These are phyloP conservation scores for Fusarium oligoseptatum DNA, from an alignment of 2,329 filamentous ascomycete genomes.

Conservation along the genomic window DNA sequence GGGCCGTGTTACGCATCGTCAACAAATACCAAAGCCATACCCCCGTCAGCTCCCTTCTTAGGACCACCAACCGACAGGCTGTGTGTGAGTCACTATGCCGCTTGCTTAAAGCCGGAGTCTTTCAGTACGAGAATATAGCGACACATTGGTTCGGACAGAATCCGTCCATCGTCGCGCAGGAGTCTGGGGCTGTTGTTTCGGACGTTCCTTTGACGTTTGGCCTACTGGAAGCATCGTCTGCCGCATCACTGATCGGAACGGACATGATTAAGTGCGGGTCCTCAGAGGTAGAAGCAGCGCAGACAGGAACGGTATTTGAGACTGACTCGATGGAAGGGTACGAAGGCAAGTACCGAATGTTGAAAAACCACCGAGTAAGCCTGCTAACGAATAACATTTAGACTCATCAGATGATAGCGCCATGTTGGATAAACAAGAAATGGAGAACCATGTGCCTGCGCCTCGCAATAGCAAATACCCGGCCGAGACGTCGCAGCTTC, in stretches of 20 bases:
- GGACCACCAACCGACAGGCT: accelerated
- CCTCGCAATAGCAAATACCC: not conserved
- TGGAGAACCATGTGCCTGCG: too few species aligned
- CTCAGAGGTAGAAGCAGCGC: too few species aligned
- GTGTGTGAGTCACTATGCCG: accelerated
- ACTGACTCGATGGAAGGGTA: not conserved
- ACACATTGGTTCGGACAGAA: not conserved
- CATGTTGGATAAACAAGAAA: too few species aligned
- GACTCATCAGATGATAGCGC: too few species aligned
- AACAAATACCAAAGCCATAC: not conserved
- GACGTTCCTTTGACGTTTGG: too few species aligned
- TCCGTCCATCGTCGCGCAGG: not conserved
- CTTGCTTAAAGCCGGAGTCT: not conserved
- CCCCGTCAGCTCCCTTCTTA: not conserved
- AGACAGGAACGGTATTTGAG: not conserved
- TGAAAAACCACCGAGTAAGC: not conserved
- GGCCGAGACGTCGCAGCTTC: not conserved
- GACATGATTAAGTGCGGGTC: too few species aligned
- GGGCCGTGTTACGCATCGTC: not conserved
- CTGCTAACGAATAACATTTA: not conserved
- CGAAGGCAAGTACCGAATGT: not conserved
- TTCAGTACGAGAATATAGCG: not conserved
- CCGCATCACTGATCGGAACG: too few species aligned
- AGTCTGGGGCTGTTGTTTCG: not conserved
- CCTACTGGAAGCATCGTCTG: too few species aligned